Base-by-base conservation (phyloP, 768 basidiomycete genomes). In the Calocybe gangraenosa region DNA sequence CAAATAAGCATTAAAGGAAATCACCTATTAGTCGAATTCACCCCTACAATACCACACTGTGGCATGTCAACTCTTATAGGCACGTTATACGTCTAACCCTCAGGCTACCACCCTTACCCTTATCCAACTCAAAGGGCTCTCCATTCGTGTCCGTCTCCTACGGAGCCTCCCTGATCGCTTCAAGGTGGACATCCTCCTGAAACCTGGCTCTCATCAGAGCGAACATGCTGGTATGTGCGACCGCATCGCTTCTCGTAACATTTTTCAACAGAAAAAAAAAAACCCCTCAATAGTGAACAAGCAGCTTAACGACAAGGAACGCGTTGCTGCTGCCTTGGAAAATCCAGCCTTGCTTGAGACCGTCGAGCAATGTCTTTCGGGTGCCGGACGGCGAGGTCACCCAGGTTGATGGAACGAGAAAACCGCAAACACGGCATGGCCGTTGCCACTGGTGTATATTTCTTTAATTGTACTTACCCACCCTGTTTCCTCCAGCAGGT, bases 291-390 rank as follows among this genome's bases (percentile, higher is more conserved):
- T 52, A 95, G 96, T 99, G 9, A 99, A 98, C 67, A 97, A 97
- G 63, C 96, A 99, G 58, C 74, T 99, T 25, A 99, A 99, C 57
- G 96, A 99, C 69, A 99, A 99, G 65, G 96, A 99, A 66, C 77
- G 96, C 32, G 96, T 98, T 1, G 93, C 93, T 19, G 96, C 96
- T 9, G 96, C 96, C 1, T 73, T 98, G 38, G 96, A 99, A 65
- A 98, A 98, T 65, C 76, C 81, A 2, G 78, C 85, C 21, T 75
- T 99, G 3, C 61, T 97, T 1, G 85, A 87, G 44, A 90, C 91
- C 0, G 81, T 99, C 8, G 94, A 98, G 62, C 83, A 84, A 47
- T 69, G 72, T 37, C 64, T 76, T 7, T 58, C 60, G 10, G 65
- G 65, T 42, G 65, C 62, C 3, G 65, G 60, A 30, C 62, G 63